A percentile compares a stretch with the other conserved stretches of the same genome.
phyloP scores from a whole-genome alignment of 1,284 basidiomycete species.

The Microstroma glucosiphilum region DNA sequence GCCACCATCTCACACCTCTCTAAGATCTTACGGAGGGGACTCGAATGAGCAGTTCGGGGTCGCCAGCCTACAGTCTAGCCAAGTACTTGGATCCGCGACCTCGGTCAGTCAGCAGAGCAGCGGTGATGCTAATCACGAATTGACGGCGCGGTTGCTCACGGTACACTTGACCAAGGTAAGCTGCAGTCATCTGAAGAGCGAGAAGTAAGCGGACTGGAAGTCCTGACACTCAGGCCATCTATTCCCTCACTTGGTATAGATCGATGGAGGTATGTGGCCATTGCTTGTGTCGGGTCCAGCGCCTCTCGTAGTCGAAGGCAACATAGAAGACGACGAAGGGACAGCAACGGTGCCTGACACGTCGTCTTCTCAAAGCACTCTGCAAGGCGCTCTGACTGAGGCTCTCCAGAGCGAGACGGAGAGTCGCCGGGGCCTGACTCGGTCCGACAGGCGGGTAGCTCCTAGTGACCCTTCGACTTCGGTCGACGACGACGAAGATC shows the following conservation, averaged over 20 bases:
- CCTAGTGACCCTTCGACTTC: too few species aligned
- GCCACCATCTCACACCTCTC: not conserved
- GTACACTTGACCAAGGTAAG: conserved; percentile 3
- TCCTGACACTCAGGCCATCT: not conserved
- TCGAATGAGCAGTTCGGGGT: not conserved
- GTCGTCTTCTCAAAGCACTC: not conserved
- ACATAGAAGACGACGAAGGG: not conserved
- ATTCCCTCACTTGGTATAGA: not conserved
- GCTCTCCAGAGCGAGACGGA: not conserved
- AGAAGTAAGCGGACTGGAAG: not conserved
- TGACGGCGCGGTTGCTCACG: conserved; percentile 1
- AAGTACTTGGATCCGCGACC: not conserved
- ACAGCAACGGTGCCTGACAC: not conserved
- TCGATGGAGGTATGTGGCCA: conserved; percentile 16
- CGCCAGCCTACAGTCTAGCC: not conserved
- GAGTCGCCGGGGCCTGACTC: too few species aligned
- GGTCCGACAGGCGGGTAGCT: too few species aligned
- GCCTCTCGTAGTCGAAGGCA: not conserved
- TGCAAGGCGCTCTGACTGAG: conserved; percentile 8
- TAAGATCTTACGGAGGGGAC: not conserved
- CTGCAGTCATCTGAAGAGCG: not conserved
- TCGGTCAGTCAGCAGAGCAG: conserved; percentile 1
- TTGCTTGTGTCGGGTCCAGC: conserved; percentile 11
- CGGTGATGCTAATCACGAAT: not conserved
- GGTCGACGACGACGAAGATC: too few species aligned